Evolutionary conservation across 2,329 filamentous ascomycete genomes (phyloP), one percentile per base, ranked within the genome.

Genomic region (Alternaria viburni): DNA sequence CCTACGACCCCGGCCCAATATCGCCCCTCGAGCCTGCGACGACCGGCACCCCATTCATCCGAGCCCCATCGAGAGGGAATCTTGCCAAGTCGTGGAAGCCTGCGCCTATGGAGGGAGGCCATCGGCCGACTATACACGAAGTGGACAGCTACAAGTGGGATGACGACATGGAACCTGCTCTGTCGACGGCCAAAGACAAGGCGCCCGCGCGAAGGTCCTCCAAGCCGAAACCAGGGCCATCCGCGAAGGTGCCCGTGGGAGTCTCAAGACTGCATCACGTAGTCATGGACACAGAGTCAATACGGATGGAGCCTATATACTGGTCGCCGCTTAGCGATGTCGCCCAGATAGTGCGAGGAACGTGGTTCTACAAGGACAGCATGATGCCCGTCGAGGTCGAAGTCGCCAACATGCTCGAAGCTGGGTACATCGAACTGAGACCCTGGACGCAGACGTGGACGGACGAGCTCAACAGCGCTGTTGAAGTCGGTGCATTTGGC

Each of bases 291-390:
- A 87, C 71, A 10, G 74, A 77, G 45, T 75, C 74, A 7, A 74
- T 76, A 66, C 86, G 92, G 74, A 97, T 99, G 93, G 93, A 94
- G 78, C 96, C 96, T 0, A 97, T 98, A 63, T 99, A 99, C 77
- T 99, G 96, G 96, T 94, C 91, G 17, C 95, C 96, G 8, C 87
- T 98, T 30, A 93, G 97, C 72, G 96, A 98, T 74, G 87, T 96
- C 30, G 91, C 93, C 7, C 85, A 89, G 36, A 93, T 98, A 2
- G 86, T 91, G 61, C 87, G 96, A 68, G 93, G 92, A 1, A 98
- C 95, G 0, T 99, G 96, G 96, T 99, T 99, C 78, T 98, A 98
- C 80, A 91, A 91, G 82, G 94, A 97, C 75, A 95, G 91, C 1
- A 97, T 98, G 93, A 84, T 92, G 62, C 96, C 96, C 0, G 88